Base-by-base conservation (phyloP, 345 rosid genomes). In the Rhodomyrtus tomentosa region DNA sequence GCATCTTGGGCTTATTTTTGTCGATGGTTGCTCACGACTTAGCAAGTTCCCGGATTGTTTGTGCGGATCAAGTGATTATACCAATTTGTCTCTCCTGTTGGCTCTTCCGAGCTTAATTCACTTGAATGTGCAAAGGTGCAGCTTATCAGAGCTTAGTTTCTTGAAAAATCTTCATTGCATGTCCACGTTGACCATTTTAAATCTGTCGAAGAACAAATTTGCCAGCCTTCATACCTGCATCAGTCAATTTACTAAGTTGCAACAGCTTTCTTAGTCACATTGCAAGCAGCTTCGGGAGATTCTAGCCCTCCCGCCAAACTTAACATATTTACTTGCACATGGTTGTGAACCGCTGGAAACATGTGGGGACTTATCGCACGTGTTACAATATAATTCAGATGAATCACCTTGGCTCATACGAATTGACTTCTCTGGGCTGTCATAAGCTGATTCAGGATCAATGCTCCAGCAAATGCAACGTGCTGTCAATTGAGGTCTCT, bases 221-320 rank as follows among this genome's bases (percentile, higher is more conserved):
- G 62, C n/a, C 3, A 25, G 24, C 73, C n/a, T 85, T 21, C 87
- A 82, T 10, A 16, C 25, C 4, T 36, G 36, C 29, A 20, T 72
- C 27, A 32, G 53, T 16, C 50, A 83, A 49, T 72, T 20, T 27
- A 40, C 48, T 45, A 13, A 1, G 49, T 24, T 55, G 82, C 55
- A 16, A 0, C 24, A 11, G 50, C 83, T 81, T 52, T 24, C 7
- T 15, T 32, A 84, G 81, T n/a, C 14, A 9, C 5, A 54, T 14
- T 86, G 86, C 48, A 55, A 55, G 84, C 32, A 55, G 29, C 86
- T 86, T 53, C 50, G 42, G 15, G 83, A 74, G n/a, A 42, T 86
- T 24, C 82, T 40, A 24, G 73, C 56, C 20, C 84, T 86, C 36
- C 84, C 86, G 48, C 55, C 52, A 20, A 25, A n/a, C n/a, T 11